A percentile compares a stretch with the other conserved stretches of the same genome.
These are phyloP conservation scores for Hypomyces rosellus DNA, from an alignment of 2,329 filamentous ascomycete genomes.

Conservation along the genomic window DNA sequence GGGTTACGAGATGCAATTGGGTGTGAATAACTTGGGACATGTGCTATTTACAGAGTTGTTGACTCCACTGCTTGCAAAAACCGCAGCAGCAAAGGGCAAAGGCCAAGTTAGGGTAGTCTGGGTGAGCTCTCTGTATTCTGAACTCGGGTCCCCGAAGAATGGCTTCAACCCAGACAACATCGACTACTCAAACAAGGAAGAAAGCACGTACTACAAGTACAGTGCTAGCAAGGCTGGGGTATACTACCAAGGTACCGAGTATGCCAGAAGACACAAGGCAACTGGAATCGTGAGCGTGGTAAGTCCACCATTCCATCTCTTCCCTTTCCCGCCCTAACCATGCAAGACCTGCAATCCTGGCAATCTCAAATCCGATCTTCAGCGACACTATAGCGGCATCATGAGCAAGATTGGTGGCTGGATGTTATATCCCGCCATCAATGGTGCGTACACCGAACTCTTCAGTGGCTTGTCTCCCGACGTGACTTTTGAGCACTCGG, in stretches of 20 bases:
- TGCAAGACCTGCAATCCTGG: constrained; percentile 30
- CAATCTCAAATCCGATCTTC: constrained; percentile 32
- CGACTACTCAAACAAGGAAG: constrained; percentile 7
- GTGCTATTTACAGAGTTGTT: constrained; percentile 34
- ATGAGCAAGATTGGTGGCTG: neutral
- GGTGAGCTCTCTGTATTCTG: constrained; percentile 20
- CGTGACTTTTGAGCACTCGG: constrained; percentile 1
- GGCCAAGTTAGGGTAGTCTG: constrained; percentile 26
- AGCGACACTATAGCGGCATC: constrained; percentile 15
- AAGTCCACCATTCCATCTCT: neutral
- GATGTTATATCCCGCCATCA: constrained; percentile 1
- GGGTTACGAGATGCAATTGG: constrained; percentile 33
- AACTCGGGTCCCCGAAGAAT: neutral
- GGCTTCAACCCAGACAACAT: constrained; percentile 6
- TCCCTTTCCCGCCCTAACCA: neutral
- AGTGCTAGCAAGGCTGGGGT: constrained; percentile 26
- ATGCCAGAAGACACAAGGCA: constrained; percentile 19
- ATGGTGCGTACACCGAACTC: constrained; percentile 10
- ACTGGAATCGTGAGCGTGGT: constrained; percentile 25
- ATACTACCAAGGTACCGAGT: constrained; percentile 26
- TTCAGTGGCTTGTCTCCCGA: constrained; percentile 7
- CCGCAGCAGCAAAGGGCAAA: constrained; percentile 23
- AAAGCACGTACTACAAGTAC: constrained; percentile 16
- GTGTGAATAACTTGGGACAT: constrained; percentile 34
- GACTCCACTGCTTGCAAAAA: constrained; percentile 27